phyloP scores from a whole-genome alignment of 495 filamentous ascomycete genomes.

The Ramalina intermedia region DNA sequence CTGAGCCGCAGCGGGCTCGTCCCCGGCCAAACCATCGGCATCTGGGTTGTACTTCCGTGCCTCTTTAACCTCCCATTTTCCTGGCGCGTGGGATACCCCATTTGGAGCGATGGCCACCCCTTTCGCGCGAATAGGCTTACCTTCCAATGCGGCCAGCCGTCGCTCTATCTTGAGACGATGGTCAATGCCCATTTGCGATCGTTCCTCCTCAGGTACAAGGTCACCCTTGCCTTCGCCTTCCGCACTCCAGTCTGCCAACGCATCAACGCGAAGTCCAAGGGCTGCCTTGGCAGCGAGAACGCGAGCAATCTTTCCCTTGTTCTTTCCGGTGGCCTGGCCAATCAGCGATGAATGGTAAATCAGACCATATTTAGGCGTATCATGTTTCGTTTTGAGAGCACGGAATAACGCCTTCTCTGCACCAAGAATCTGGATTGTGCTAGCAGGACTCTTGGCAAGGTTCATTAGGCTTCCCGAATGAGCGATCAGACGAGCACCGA shows the following conservation, averaged over 20 bases:
- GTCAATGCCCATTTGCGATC: conserved; percentile 56
- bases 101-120: conserved; percentile 64
- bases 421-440: conserved; percentile 93
- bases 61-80: conserved; percentile 87
- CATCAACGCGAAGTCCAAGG: conserved; percentile 84
- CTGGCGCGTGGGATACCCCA: conserved; percentile 40
- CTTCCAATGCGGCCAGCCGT: conserved; percentile 71
- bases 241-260: conserved; percentile 63
- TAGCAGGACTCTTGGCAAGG: conserved; percentile 90
- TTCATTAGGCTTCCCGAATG: conserved; percentile 92
- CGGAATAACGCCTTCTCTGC: conserved; percentile 98
- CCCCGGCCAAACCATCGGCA: conserved; percentile 67
- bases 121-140: conserved; percentile 68
- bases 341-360: conserved; percentile 97
- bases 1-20: conserved; percentile 43
- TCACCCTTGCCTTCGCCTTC: conserved; percentile 46
- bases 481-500: conserved; percentile 88
- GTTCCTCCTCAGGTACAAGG: conserved; percentile 72
- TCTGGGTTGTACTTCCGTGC: conserved; percentile 92
- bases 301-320: conserved; percentile 98
- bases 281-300: conserved; percentile 89
- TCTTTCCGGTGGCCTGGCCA: conserved; percentile 88
- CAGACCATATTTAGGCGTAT: conserved; percentile 97
- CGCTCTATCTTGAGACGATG: conserved; percentile 70
- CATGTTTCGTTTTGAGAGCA: conserved; percentile 96